These are phyloP conservation scores for Xylariaceae sp. DNA, from an alignment of 2,329 filamentous ascomycete genomes.

Conservation along the genomic window DNA sequence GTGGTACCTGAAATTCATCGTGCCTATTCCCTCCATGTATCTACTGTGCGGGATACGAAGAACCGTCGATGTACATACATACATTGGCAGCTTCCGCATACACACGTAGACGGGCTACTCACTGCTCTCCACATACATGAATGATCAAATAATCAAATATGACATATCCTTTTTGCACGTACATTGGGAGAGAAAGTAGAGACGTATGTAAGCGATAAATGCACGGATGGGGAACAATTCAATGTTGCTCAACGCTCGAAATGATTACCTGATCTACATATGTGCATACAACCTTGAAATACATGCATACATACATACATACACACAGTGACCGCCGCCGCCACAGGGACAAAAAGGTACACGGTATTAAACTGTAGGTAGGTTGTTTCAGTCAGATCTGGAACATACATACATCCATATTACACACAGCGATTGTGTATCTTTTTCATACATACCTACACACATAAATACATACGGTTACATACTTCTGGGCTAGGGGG, in stretches of 20 bases:
- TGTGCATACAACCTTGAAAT: too few species aligned
- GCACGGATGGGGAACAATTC: background rate
- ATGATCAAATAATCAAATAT: too few species aligned
- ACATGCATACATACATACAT: too few species aligned
- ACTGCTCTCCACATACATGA: too few species aligned
- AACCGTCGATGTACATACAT: background rate
- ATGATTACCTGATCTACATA: too few species aligned
- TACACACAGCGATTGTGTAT: slow-evolving; percentile 19
- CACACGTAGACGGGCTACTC: too few species aligned
- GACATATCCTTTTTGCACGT: background rate
- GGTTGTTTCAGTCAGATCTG: slow-evolving; percentile 38
- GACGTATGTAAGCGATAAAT: background rate
- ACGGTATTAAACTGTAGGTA: background rate
- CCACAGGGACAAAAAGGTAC: slow-evolving; percentile 19
- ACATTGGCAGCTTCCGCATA: too few species aligned
- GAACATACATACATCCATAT: slow-evolving; percentile 32
- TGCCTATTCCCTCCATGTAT: background rate
- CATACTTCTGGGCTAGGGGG: slow-evolving; percentile 4
- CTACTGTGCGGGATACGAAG: background rate
- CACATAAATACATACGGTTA: too few species aligned
- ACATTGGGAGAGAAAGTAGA: background rate
- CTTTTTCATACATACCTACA: too few species aligned
- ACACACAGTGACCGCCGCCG: slow-evolving; percentile 15
- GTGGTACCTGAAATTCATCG: slow-evolving; percentile 15
- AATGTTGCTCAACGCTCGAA: background rate